Evolutionary conservation across 2,329 filamentous ascomycete genomes (phyloP).

Genomic region (Talaromyces sp.): DNA sequence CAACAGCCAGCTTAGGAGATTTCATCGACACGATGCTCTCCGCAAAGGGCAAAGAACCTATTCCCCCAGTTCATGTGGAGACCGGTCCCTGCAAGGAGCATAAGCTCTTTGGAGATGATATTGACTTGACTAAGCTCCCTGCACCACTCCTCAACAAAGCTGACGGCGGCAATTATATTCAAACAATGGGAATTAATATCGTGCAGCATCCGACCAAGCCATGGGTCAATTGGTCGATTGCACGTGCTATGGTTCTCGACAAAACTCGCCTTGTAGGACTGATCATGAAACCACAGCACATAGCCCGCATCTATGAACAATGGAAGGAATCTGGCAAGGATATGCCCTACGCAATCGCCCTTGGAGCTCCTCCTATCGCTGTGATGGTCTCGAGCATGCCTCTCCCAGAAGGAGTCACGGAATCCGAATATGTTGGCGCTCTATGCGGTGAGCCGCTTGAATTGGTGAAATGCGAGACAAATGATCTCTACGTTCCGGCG

Average conservation of each 20-base stretch:
- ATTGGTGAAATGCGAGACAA: slow-evolving; percentile 53
- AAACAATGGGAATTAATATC: slow-evolving; percentile 51
- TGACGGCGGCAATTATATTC: slow-evolving; percentile 52
- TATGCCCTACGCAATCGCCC: slow-evolving; percentile 43
- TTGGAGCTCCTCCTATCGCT: slow-evolving; percentile 48
- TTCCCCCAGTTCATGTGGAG: slow-evolving; percentile 32
- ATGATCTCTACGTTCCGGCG: slow-evolving; percentile 49
- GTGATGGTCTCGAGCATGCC: slow-evolving; percentile 51
- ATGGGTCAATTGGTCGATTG: slow-evolving; percentile 46
- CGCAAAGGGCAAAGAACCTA: slow-evolving; percentile 32
- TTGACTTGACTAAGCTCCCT: slow-evolving; percentile 46
- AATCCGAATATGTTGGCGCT: slow-evolving; percentile 50
- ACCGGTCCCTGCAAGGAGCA: slow-evolving; percentile 47
- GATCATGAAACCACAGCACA: slow-evolving; percentile 48
- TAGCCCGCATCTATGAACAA: slow-evolving; percentile 46
- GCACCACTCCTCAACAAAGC: slow-evolving; percentile 43
- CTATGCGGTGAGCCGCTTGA: slow-evolving; percentile 47
- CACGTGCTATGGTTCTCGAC: slow-evolving; percentile 20
- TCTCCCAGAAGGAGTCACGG: slow-evolving; percentile 48
- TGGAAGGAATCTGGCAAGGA: slow-evolving; percentile 48
- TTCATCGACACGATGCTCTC: slow-evolving; percentile 45
- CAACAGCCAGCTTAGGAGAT: slow-evolving; percentile 35
- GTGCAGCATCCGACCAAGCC: slow-evolving; percentile 44
- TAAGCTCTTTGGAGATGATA: slow-evolving; percentile 35
- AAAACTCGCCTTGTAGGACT: slow-evolving; percentile 28